These are phyloP conservation scores for Penicillium sp. DNA, from an alignment of 2,329 filamentous ascomycete genomes.

Conservation along the genomic window DNA sequence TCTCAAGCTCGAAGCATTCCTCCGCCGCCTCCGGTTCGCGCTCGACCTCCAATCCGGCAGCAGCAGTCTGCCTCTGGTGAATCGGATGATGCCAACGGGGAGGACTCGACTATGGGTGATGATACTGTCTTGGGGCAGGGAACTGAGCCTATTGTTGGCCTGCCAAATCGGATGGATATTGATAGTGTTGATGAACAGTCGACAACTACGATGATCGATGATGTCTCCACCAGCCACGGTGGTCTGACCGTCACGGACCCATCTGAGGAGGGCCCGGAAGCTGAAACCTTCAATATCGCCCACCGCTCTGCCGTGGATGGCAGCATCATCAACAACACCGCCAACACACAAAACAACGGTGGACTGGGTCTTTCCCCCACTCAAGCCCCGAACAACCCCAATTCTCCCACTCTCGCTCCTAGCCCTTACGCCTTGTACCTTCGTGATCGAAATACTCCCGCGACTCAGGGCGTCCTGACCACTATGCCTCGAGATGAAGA, in stretches of 20 bases:
- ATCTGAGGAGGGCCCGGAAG: slow-evolving; percentile 75
- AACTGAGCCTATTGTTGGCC: slow-evolving; percentile 71
- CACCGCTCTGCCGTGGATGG: slow-evolving; percentile 82
- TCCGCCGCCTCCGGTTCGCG: slow-evolving; percentile 59
- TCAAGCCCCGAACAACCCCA: slow-evolving; percentile 58
- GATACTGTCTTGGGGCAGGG: slow-evolving; percentile 53
- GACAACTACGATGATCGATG: slow-evolving; percentile 67
- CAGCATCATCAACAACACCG: slow-evolving; percentile 70
- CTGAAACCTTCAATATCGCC: slow-evolving; percentile 90
- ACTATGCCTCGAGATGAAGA: slow-evolving; percentile 97
- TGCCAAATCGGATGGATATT: slow-evolving; percentile 80
- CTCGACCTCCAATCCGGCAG: slow-evolving; percentile 83
- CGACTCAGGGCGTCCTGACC: slow-evolving; percentile 72
- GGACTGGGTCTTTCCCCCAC: slow-evolving; percentile 73
- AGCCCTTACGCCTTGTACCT: slow-evolving; percentile 77
- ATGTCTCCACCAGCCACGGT: slow-evolving; percentile 68
- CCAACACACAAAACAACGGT: slow-evolving; percentile 65
- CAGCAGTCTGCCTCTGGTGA: slow-evolving; percentile 85
- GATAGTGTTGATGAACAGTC: slow-evolving; percentile 80
- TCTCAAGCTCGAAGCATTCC: slow-evolving; percentile 57
- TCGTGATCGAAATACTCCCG: slow-evolving; percentile 69
- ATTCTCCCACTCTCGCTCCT: slow-evolving; percentile 70
- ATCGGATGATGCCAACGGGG: slow-evolving; percentile 79
- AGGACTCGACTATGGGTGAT: slow-evolving; percentile 76
- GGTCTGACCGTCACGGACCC: slow-evolving; percentile 75